Base-by-base conservation (phyloP, 2,329 filamentous ascomycete species). In the Cladosporium oxysporum region DNA sequence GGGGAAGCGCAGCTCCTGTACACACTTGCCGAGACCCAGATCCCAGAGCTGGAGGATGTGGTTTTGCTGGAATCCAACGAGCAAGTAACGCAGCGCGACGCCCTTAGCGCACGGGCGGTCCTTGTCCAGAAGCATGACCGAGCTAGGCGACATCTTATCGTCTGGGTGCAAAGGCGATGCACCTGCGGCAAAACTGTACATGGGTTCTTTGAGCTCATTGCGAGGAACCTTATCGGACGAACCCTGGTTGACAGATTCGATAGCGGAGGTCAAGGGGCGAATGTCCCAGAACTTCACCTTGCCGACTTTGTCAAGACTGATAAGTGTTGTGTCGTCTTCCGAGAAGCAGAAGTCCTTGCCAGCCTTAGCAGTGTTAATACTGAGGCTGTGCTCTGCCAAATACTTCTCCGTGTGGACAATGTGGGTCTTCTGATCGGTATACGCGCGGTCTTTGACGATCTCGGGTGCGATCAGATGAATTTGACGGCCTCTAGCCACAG, bases 251-350 rank as follows among this genome's bases (percentile, higher is more conserved):
- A 67, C 71, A 49, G 76, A 72, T 21, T 82, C 79, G 66, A 81
- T 82, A 23, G 79, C 77, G 61, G 84, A 80, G 8, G 84, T 90
- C 65, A 97, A 84, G 67, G 91, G 88, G 67, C 91, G 91, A 70
- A 98, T 92, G 77, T 99, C 95, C 96, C 95, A 99, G 83, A 99
- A 97, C 79, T 96, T 95, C 81, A 98, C 90, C 68, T 92, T 90
- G 58, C 95, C 96, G 67, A 93, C 94, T 82, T 99, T 99, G 79
- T 99, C 96, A 62, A 99, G 87, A 58, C 94, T 97, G 57, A 96
- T 93, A 71, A 99, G 92, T 49, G 94, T 89, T 1, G 90, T 91
- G 78, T 99, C 95, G 77, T 99, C 95, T 77, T 96, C 93, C 78
- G 94, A 97, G 80, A 99, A 99, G 57, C 90, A 91, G 77, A 99